Base-by-base conservation (phyloP, 2,329 filamentous ascomycete genomes). In the Epicoccum nigrum region DNA sequence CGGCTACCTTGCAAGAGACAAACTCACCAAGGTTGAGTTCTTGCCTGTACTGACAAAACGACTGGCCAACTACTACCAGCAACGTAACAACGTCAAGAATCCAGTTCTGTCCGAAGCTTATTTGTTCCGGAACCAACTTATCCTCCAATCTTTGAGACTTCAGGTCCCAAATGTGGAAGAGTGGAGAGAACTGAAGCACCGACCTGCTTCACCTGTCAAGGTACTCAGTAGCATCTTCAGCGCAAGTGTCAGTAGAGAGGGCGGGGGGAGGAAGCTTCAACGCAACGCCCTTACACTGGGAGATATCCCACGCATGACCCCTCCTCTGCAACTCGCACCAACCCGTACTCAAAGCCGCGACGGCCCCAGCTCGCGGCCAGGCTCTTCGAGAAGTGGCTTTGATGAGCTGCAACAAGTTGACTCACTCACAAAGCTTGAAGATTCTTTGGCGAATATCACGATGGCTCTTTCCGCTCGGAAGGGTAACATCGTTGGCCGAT, bases 161-260 rank as follows among this genome's bases (percentile, higher is more conserved):
- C 78, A 83, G 16, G 78, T 84, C 25, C 82, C 86, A 32, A 80
- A 82, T 0, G 84, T 54, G 86, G 64, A 88, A 84, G 69, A 68
- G 7, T 63, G 62, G 16, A 61, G 63, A 32, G 73, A 74, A 20
- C 60, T 59, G n/a, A 86, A 85, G 0, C 89, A 90, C 67, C 81
- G 93, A 8, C 86, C 86, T 4, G 84, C 87, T n/a, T 97, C 92
- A 1, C 92, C 93, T 0, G 90, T 95, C 39, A 97, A 97, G 71
- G 81, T 96, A 65, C 79, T 97, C 13, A 95, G 92, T 0, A 96
- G 83, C 65, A 84, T 97, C 45, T 85, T 95, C 63, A 83, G 85
- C 27, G 83, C 85, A 19, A 83, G 81, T 48, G 81, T 74, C 15
- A 72, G 79, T 27, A 80, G 77, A 37, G 72, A 74, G 16, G 59